These are phyloP conservation scores for Ettlia oleoabundans DNA, from an alignment of 139 green algal species.

Conservation along the genomic window DNA sequence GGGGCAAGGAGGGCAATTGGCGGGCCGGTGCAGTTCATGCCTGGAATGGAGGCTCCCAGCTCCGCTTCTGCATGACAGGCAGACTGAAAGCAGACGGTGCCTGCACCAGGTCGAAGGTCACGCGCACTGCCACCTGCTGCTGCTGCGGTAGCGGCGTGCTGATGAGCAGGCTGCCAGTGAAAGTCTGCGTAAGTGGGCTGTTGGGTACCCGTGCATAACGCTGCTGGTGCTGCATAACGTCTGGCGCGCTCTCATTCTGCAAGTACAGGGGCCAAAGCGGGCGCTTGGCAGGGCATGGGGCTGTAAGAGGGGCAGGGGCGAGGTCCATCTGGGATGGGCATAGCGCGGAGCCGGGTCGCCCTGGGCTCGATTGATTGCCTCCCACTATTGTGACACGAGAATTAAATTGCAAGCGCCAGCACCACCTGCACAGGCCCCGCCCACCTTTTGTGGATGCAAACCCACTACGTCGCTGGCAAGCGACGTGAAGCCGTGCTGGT, in stretches of 20 bases:
- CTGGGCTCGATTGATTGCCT: neutral
- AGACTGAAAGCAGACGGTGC: slow-evolving; percentile 12
- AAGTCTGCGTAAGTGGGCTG: neutral
- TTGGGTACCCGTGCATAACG: slow-evolving; percentile 7
- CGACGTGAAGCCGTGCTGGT: neutral
- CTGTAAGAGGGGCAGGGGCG: neutral
- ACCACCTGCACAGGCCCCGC: neutral
- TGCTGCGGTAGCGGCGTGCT: neutral
- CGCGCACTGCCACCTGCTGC: neutral
- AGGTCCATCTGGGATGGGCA: neutral
- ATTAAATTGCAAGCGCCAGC: neutral
- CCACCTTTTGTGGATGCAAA: slow-evolving; percentile 7
- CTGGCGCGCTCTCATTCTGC: neutral
- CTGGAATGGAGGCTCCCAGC: slow-evolving; percentile 25
- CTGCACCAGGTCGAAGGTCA: slow-evolving; percentile 22
- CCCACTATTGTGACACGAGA: neutral
- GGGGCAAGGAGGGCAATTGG: no score
- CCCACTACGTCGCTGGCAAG: neutral
- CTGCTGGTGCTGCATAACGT: slow-evolving; percentile 19
- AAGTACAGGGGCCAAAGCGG: neutral
- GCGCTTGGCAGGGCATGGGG: neutral
- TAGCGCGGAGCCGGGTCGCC: neutral
- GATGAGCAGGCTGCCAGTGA: neutral
- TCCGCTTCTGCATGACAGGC: slow-evolving; percentile 32
- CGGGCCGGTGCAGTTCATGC: neutral